Conservation (phyloP, 495 filamentous ascomycete species). For the Aspergillus nanangensis region DNA sequence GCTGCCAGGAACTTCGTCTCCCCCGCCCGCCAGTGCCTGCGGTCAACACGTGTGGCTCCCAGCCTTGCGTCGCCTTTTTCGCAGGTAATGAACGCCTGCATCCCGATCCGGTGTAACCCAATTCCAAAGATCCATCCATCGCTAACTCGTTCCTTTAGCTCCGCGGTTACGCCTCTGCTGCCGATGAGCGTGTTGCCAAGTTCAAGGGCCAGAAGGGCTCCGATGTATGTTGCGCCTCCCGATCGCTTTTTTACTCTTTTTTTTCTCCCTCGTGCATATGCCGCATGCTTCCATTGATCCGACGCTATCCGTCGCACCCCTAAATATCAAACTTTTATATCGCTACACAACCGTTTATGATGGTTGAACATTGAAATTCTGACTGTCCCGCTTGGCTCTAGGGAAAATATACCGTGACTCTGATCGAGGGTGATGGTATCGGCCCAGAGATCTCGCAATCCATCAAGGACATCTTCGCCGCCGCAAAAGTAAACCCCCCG, state of each 20-base stretch:
- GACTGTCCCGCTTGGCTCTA: conserved; percentile 27
- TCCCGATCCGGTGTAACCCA: conserved; percentile 2
- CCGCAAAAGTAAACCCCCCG: conserved; percentile 67
- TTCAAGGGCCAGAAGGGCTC: conserved; percentile 86
- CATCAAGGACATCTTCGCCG: conserved; percentile 95
- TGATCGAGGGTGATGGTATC: conserved; percentile 99
- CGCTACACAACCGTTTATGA: not conserved
- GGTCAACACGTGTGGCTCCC: conserved; percentile 42
- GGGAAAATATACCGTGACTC: conserved; percentile 91
- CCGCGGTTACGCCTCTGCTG: conserved; percentile 47
- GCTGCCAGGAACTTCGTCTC: conserved; percentile 52
- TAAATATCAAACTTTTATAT: conserved; percentile 1
- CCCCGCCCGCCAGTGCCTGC: conserved; percentile 54
- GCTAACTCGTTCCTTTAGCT: conserved; percentile 32
- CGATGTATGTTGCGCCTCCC: conserved; percentile 57
- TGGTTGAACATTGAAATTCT: not conserved
- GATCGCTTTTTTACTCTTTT: conserved; percentile 14
- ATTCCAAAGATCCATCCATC: conserved; percentile 7
- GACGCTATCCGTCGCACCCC: conserved; percentile 13
- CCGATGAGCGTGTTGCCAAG: conserved; percentile 76
- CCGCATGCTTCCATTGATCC: conserved; percentile 11
- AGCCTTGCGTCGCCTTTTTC: conserved; percentile 43
- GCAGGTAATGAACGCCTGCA: conserved; percentile 44
- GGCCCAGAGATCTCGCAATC: conserved; percentile 96
- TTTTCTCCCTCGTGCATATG: conserved; percentile 11